Base-by-base conservation (phyloP, 2,329 filamentous ascomycete species). In the Pseudodiploospora longispora region DNA sequence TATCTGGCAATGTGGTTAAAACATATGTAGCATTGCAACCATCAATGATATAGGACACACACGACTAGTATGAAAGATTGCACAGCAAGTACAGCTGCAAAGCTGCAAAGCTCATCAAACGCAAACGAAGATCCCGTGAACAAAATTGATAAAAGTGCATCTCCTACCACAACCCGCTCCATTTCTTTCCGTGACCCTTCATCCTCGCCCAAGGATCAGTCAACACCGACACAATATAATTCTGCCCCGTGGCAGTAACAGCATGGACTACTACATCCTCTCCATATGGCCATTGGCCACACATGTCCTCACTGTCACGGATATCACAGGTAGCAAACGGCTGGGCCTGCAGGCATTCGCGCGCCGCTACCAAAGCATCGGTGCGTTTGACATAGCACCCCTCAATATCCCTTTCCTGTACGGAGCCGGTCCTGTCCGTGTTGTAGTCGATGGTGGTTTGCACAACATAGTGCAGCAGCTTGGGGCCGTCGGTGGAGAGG, bases 181-280 rank as follows among this genome's bases (percentile, higher is more conserved):
- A 19, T 19, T 19, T 39, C 29, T 34, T 34, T 34, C 32, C 32
- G 32, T 34, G n/a, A n/a, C 32, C n/a, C 32, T 34, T n/a, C 32
- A 9, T 34, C 32, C 32, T 34, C 32, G 32, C 32, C 32, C 32
- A 34, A 34, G 55, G 52, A 4, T 57, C 52, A 5, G 63, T 63
- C 49, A 58, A 63, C 5, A 71, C 60, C 2, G 59, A 54, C 5
- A 71, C 58, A 3, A 55, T 49, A 37, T 59, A 64, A 50, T 70
- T 70, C 56, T 69, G 61, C 1, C 69, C 70, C 6, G 56, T 65
- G 36, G 63, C 54, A 0, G 61, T 59, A 2, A 73, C 65, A 5
- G 69, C 69, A 47, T 70, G 69, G 10, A 67, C 63, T 2, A 69
- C 46, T 3, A 66, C 62, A 27, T 71, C 65, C 10, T 70, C 67